Percentiles rank a stretch among this genome's conserved stretches.
phyloP scores from a whole-genome alignment of 805 yeast genomes.

The Kuraishia cidri region DNA sequence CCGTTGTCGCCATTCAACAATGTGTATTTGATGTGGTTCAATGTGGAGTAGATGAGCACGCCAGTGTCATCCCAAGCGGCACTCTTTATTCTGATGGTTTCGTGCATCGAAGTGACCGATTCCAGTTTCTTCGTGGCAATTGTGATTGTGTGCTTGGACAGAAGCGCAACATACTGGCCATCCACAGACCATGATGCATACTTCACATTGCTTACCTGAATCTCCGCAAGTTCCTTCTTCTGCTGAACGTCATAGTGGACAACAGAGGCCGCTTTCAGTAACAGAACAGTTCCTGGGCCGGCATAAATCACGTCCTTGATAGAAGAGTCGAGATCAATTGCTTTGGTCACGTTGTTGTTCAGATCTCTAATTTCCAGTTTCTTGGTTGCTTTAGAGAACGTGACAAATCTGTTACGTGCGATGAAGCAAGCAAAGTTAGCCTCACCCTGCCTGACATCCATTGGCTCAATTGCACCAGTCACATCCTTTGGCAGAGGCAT shows the following conservation, averaged over 20 bases:
- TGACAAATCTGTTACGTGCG: conserved; percentile 90
- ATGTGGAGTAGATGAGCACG: conserved; percentile 85
- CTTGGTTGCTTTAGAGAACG: conserved; percentile 54
- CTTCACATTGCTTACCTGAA: conserved; percentile 70
- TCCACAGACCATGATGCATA: conserved; percentile 86
- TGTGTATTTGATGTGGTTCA: conserved; percentile 92
- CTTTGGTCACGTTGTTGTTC: conserved; percentile 72
- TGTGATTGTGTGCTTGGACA: conserved; percentile 88
- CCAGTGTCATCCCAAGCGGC: conserved; percentile 97
- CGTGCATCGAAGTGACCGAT: conserved; percentile 78
- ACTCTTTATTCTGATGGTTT: conserved; percentile 92
- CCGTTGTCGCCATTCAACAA: conserved; percentile 93
- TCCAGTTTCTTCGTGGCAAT: conserved; percentile 77
- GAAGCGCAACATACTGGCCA: conserved; percentile 78
- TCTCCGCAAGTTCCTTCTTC: conserved; percentile 63
- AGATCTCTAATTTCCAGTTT: conserved; percentile 79
- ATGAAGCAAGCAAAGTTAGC: conserved; percentile 86
- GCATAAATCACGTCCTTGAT: conserved; percentile 69
- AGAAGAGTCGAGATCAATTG: conserved; percentile 57
- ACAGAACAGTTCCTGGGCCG: conserved; percentile 75
- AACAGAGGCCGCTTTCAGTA: conserved; percentile 66
- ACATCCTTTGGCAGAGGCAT: conserved; percentile 77
- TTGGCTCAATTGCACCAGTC: conserved; percentile 90
- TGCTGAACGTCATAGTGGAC: conserved; percentile 90
- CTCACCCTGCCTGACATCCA: conserved; percentile 68